Percentiles rank a stretch among this genome's conserved stretches.
Conservation (phyloP, 345 rosid species). For the Salix udensis region DNA sequence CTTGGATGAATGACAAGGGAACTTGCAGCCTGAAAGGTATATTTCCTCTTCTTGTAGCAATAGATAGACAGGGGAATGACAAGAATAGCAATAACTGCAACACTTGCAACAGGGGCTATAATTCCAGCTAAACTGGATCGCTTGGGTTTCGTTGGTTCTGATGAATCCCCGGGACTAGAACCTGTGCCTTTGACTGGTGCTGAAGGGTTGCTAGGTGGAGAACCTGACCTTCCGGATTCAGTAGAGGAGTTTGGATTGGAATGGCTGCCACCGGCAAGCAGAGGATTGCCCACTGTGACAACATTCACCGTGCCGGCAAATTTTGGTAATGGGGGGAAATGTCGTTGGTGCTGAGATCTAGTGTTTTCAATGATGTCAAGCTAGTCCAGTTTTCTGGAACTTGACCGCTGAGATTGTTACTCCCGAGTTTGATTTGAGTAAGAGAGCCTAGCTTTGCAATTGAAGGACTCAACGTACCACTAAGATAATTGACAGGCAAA, state of each 20-base stretch:
- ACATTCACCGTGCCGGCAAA: constrained; percentile 35
- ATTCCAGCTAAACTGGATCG: constrained; percentile 36
- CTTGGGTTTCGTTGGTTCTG: constrained; percentile 24
- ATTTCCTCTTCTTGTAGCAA: constrained; percentile 42
- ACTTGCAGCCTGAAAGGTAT: constrained; percentile 29
- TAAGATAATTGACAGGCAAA: constrained; percentile 49
- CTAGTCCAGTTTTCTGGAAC: constrained; percentile 58
- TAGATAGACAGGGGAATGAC: constrained; percentile 43
- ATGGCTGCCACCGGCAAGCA: constrained; percentile 17
- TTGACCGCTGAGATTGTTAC: constrained; percentile 44
- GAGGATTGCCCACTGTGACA: constrained; percentile 40
- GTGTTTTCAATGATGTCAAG: constrained; percentile 42
- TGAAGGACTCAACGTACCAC: constrained; percentile 62
- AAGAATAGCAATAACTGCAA: constrained; percentile 38
- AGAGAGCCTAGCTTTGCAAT: constrained; percentile 47
- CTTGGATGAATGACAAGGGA: constrained; percentile 67
- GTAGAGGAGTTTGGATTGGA: constrained; percentile 25
- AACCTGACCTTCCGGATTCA: constrained; percentile 19
- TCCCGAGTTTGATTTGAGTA: constrained; percentile 38
- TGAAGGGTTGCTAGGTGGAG: constrained; percentile 12
- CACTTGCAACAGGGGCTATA: constrained; percentile 47
- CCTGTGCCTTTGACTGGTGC: constrained; percentile 19
- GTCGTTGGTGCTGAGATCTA: constrained; percentile 58
- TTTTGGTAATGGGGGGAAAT: constrained; percentile 54
- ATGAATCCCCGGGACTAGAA: constrained; percentile 22